phyloP scores from a whole-genome alignment of 2,329 filamentous ascomycete species.

The Phoma sp. region DNA sequence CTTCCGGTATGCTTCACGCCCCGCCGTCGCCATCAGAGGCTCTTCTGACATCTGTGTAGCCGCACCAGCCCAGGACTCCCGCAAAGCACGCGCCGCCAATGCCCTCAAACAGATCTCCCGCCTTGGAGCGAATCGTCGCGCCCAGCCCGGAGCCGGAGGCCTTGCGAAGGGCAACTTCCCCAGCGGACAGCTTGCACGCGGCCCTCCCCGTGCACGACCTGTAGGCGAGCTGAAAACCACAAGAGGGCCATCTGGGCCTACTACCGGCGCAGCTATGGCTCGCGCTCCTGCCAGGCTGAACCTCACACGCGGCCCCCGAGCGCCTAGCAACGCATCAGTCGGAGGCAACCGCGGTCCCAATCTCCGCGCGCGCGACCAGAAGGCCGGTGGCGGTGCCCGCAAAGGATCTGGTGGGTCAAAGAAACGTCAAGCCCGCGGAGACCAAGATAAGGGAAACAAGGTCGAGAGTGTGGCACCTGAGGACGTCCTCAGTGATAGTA shows the following conservation, averaged over 20 bases:
- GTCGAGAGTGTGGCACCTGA: conserved; percentile 18
- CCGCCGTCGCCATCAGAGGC: not conserved
- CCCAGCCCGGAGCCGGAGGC: conserved; percentile 24
- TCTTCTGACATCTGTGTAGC: conserved; percentile 20
- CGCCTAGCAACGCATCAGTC: conserved; percentile 11
- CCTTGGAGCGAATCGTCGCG: conserved; percentile 30
- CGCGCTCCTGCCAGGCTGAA: conserved; percentile 39
- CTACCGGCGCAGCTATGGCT: conserved; percentile 37
- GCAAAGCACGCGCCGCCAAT: conserved; percentile 32
- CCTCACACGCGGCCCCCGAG: conserved; percentile 15
- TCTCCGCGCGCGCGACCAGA: conserved; percentile 29
- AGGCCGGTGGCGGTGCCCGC: conserved; percentile 12
- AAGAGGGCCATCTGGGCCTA: conserved; percentile 9
- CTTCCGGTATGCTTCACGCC: conserved; percentile 26
- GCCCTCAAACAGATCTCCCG: conserved; percentile 34
- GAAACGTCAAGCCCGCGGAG: conserved; percentile 21
- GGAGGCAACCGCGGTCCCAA: conserved; percentile 31
- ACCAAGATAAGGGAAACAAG: conserved; percentile 1
- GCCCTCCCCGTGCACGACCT: conserved; percentile 20
- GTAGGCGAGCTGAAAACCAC: conserved; percentile 29
- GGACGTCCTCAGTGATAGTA: conserved; percentile 33
- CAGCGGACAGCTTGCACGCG: conserved; percentile 17
- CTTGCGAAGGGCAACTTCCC: conserved; percentile 30
- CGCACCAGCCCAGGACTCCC: conserved; percentile 23
- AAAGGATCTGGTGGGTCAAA: conserved; percentile 25